Evolutionary conservation across 1,284 basidiomycete species (phyloP).

Genomic region (Agroathelia rolfsii): DNA sequence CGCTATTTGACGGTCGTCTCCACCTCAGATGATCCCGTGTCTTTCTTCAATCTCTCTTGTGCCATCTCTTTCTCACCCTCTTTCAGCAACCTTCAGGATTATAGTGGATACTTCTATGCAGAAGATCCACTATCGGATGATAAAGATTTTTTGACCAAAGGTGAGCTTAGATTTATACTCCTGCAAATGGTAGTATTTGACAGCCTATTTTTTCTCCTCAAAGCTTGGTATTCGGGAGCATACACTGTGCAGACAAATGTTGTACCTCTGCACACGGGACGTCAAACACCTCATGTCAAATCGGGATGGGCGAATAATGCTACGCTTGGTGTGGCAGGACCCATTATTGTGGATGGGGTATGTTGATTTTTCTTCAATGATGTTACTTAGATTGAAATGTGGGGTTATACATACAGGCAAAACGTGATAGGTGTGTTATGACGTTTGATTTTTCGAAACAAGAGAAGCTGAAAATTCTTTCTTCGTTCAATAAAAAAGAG

Average conservation of each 20-base stretch:
- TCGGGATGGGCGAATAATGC: conserved; percentile 46
- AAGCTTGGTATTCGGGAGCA: conserved; percentile 52
- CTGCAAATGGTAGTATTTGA: background rate
- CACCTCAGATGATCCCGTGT: conserved; percentile 23
- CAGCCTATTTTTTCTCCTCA: conserved; percentile 5
- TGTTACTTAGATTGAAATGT: no score
- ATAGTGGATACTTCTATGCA: conserved; percentile 48
- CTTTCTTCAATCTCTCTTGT: conserved; percentile 42
- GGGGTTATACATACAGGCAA: no score
- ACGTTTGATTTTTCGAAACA: background rate
- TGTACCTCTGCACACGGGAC: conserved; percentile 40
- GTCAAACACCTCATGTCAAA: conserved; percentile 36
- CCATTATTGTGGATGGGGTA: conserved; percentile 55
- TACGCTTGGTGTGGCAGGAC: conserved; percentile 43
- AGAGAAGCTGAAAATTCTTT: background rate
- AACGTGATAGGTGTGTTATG: conserved; percentile 38
- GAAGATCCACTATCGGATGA: conserved; percentile 36
- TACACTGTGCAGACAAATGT: conserved; percentile 55
- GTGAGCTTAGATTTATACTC: conserved; percentile 20
- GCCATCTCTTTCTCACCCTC: conserved; percentile 49
- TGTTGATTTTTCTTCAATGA: no score
- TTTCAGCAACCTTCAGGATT: conserved; percentile 37
- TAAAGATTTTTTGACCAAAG: conserved; percentile 39
- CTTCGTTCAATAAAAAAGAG: conserved; percentile 19
- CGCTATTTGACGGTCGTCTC: conserved; percentile 45